Evolutionary conservation across 768 basidiomycete species (phyloP).

Genomic region (Rubroboletus pulcherrimus): DNA sequence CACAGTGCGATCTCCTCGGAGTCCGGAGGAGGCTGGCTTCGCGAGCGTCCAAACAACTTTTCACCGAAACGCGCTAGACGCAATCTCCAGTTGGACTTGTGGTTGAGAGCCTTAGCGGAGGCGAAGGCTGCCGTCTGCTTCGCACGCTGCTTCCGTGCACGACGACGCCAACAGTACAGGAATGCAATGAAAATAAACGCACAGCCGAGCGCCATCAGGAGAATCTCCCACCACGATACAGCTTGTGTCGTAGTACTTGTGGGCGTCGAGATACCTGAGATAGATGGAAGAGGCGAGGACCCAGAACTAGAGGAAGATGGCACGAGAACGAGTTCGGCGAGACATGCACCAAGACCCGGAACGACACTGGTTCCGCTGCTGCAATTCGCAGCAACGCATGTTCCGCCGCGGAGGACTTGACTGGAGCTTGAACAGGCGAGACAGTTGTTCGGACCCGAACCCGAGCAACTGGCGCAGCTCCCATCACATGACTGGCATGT

Average conservation of each 20-base stretch:
- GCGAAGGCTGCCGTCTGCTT: slow-evolving; percentile 66
- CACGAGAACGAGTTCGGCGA: slow-evolving; percentile 65
- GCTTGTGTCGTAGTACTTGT: slow-evolving; percentile 34
- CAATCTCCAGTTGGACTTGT: slow-evolving; percentile 49
- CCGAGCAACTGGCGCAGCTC: slow-evolving; percentile 76
- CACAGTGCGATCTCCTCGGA: slow-evolving; percentile 48
- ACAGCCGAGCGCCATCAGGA: slow-evolving; percentile 78
- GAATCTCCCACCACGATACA: slow-evolving; percentile 79
- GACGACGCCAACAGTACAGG: slow-evolving; percentile 67
- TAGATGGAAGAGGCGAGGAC: slow-evolving; percentile 42
- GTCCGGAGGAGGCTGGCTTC: slow-evolving; percentile 26
- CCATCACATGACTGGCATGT: slow-evolving; percentile 71
- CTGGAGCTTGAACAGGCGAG: slow-evolving; percentile 67
- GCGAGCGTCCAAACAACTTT: slow-evolving; percentile 50
- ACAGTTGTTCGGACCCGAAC: slow-evolving; percentile 62
- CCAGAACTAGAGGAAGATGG: slow-evolving; percentile 43
- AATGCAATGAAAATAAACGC: slow-evolving; percentile 71
- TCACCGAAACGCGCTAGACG: slow-evolving; percentile 55
- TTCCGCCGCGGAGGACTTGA: slow-evolving; percentile 58
- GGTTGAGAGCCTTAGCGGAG: slow-evolving; percentile 49
- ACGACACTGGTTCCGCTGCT: slow-evolving; percentile 51
- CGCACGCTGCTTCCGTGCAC: slow-evolving; percentile 63
- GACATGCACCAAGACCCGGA: slow-evolving; percentile 71
- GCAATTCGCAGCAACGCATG: slow-evolving; percentile 64
- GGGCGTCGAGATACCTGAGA: slow-evolving; percentile 58